These are phyloP conservation scores for Diaporthe amygdali DNA, from an alignment of 2,329 filamentous ascomycete genomes.

Conservation along the genomic window DNA sequence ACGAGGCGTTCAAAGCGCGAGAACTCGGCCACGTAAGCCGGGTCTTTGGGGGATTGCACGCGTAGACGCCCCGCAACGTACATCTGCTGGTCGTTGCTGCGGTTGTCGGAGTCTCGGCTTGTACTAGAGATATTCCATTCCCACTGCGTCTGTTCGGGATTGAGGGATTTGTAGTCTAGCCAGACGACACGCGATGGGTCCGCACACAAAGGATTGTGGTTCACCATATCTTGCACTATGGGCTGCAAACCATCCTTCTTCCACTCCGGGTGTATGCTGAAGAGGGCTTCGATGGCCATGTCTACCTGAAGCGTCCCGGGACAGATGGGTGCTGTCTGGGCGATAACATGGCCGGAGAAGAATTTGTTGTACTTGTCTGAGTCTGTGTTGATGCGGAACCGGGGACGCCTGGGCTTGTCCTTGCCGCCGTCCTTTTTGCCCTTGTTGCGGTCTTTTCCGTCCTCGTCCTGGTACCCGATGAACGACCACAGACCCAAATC, in stretches of 20 bases:
- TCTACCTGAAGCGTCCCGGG: conserved; percentile 43
- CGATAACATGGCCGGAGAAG: conserved; percentile 45
- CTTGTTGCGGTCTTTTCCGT: not conserved
- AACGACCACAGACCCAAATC: conserved; percentile 16
- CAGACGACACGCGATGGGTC: conserved; percentile 34
- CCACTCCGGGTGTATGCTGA: conserved; percentile 36
- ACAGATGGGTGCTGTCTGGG: conserved; percentile 40
- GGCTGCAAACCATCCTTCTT: conserved; percentile 29
- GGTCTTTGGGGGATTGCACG: not conserved
- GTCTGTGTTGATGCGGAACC: conserved; percentile 48
- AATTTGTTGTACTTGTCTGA: conserved; percentile 38
- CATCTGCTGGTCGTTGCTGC: not conserved
- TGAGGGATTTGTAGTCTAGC: conserved; percentile 31
- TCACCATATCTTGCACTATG: conserved; percentile 34
- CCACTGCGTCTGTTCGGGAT: not conserved
- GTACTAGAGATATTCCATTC: not conserved
- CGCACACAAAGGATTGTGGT: conserved; percentile 37
- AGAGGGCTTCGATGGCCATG: conserved; percentile 38
- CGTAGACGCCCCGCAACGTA: not conserved
- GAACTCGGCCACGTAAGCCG: conserved; percentile 27
- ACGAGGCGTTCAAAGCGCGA: conserved; percentile 38
- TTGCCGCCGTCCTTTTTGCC: too few relatives aligned
- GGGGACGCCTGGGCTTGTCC: too few relatives aligned
- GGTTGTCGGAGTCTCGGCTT: not conserved
- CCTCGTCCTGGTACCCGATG: conserved; percentile 25